Evolutionary conservation across 495 filamentous ascomycete species (phyloP), one percentile per base, ranked within the genome.

Genomic region (Collariella sp.): DNA sequence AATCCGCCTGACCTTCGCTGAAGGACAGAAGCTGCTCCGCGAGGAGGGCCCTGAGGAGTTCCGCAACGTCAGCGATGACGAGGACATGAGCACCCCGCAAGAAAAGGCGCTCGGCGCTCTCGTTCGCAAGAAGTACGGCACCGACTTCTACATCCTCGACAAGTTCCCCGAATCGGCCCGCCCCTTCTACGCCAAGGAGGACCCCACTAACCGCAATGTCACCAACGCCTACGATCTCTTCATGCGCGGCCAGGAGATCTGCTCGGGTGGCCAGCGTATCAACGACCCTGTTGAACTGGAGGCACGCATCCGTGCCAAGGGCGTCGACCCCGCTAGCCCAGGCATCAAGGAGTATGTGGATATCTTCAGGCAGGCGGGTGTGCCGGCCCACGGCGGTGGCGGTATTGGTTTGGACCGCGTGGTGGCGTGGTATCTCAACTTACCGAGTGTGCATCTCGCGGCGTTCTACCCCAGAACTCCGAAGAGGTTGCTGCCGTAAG

Each of bases 141-240:
- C 87, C 57, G 90, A 96, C 72, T 95, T 95, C 78, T 95, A 89
- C 72, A 83, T 89, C 6, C 76, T 96, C 54, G 88, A 95, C 76
- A 86, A 94, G 73, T 96, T 89, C 79, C 90, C 90, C 51, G 85
- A 89, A 68, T 67, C 75, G 39, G 83, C 91, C 23, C 82, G 89
- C 20, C 90, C 90, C 34, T 95, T 95, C 76, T 96, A 95, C 70
- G 89, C 90, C 65, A 87, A 89, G 78, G 81, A 84, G 52, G 83
- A 87, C 66, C 79, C 84, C 9, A 58, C 77, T 46, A 79, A 84
- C 69, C 74, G 83, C 53, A 74, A 76, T 26, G 79, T 88, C 62
- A 86, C 82, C 47, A 91, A 94, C 71, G 86, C 84, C 5, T 96
- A 88, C 74, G 89, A 95, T 72, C 88, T 96, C 77, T 91, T 94